Conservation (phyloP, 1,284 basidiomycete genomes). For the Ustilago xerochloae region DNA sequence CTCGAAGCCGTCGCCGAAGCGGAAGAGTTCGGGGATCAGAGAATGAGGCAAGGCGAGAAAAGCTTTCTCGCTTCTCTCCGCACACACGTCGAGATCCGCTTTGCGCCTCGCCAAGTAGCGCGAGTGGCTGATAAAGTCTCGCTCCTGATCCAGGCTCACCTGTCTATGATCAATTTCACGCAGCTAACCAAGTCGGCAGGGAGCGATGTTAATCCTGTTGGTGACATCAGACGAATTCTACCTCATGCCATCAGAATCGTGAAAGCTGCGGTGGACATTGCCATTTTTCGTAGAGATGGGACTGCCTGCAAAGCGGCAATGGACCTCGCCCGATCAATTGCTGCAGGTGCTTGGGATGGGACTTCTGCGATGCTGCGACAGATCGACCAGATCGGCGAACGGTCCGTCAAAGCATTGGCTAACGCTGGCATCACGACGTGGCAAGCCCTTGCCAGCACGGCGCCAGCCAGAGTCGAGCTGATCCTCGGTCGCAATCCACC, state of each 20-base stretch:
- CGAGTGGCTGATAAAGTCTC: slow-evolving; percentile 54
- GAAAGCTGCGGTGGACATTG: slow-evolving; percentile 49
- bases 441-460: slow-evolving; percentile 25
- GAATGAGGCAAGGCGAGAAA: slow-evolving; percentile 68
- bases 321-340: slow-evolving; percentile 70
- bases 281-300: slow-evolving; percentile 42
- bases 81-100: slow-evolving; percentile 57
- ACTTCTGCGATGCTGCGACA: slow-evolving; percentile 81
- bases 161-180: slow-evolving; percentile 46
- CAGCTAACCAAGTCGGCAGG: slow-evolving; percentile 31
- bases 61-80: slow-evolving; percentile 25
- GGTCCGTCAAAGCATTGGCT: slow-evolving; percentile 70
- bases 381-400: slow-evolving; percentile 81
- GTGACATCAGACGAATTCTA: slow-evolving; percentile 42
- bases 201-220: slow-evolving; percentile 27
- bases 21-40: slow-evolving; percentile 63
- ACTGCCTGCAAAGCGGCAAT: slow-evolving; percentile 42
- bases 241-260: slow-evolving; percentile 40
- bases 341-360: slow-evolving; percentile 85
- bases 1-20: slow-evolving; percentile 56
- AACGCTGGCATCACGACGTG: slow-evolving; percentile 43
- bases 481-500: slow-evolving; percentile 56
- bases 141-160: slow-evolving; percentile 53
- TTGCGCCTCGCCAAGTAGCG: slow-evolving; percentile 47
- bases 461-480: slow-evolving; percentile 50